Evolutionary conservation across 495 filamentous ascomycete genomes (phyloP), one percentile per base, ranked within the genome.

Genomic region (Glarea lozoyensis): DNA sequence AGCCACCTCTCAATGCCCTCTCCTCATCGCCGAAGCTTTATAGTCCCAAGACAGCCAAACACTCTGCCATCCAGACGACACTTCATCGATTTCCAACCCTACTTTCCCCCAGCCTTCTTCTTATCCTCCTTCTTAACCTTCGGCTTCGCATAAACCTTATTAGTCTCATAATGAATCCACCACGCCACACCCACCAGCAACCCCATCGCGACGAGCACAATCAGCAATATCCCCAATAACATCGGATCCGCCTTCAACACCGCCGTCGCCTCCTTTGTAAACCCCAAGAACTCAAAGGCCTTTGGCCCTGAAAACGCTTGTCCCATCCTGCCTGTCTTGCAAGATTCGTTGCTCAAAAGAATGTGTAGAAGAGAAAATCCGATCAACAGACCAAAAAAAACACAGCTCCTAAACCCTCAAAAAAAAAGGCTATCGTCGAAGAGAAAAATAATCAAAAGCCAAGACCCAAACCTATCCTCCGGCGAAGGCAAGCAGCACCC

Each of bases 251-350:
- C 36, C 25, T 49, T 48, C 1, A 56, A 42, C 11, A 56, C 53
- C 4, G 45, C 48, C 2, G 48, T 52, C 19, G 53, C 53, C 38
- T 42, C 38, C 5, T 42, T 42, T 27, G 53, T 56, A 45, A 56
- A 52, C 39, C 39, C 40, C 37, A 55, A 48, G 43, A 50, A 55
- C 19, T 56, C 49, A 43, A 56, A 56, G 48, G 53, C 53, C 35
- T 56, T 46, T 19, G 53, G 53, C 1, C 53, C 53, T 13, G 48
- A 52, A 36, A 56, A 56, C 46, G 48, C 48, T 43, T 52, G 42
- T 10, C 53, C 53, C 53, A 56, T 55, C 9, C 36, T 48, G 45
- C 25, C n/a, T 11, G n/a, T 34, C 17, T 7, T 34, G 17, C 4
- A 13, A 4, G n/a, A 34, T 13, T 11, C n/a, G 31, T n/a, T n/a